Evolutionary conservation across 2,329 filamentous ascomycete species (phyloP).

Genomic region (Magnaporthales sp.): DNA sequence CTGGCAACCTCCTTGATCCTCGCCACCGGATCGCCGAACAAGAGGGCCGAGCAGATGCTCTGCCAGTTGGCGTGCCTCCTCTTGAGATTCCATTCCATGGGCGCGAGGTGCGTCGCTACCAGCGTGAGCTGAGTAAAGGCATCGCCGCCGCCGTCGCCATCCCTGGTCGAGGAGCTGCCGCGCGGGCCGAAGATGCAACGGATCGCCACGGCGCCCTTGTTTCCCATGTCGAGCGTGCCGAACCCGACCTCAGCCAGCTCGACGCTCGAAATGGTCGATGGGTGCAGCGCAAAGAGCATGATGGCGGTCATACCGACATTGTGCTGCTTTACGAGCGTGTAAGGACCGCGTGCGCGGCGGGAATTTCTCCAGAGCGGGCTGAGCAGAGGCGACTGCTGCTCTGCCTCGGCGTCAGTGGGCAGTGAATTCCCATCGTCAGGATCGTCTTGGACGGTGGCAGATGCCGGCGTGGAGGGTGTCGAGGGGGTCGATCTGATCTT

Average conservation of each 20-base stretch:
- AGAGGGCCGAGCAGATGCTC: constrained; percentile 67
- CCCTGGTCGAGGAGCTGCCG: constrained; percentile 11
- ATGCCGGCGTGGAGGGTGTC: not conserved
- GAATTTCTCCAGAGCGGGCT: not conserved
- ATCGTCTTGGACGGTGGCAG: not conserved
- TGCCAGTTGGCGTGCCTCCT: constrained; percentile 84
- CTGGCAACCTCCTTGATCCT: constrained; percentile 19
- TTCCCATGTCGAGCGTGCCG: constrained; percentile 81
- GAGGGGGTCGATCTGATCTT: constrained; percentile 2
- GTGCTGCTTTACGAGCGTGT: constrained; percentile 60
- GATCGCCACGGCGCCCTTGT: constrained; percentile 85
- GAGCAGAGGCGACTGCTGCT: not conserved
- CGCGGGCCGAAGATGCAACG: constrained; percentile 52
- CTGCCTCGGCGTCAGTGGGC: not conserved
- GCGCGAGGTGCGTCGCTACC: constrained; percentile 78
- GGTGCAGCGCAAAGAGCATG: constrained; percentile 69
- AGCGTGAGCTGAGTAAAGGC: constrained; percentile 60
- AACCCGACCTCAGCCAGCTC: constrained; percentile 78
- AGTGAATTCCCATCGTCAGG: not conserved
- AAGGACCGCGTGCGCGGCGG: constrained; percentile 29
- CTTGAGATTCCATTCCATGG: constrained; percentile 71
- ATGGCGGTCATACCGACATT: constrained; percentile 87
- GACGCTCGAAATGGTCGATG: constrained; percentile 52
- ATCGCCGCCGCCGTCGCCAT: constrained; percentile 16
- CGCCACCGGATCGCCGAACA: constrained; percentile 55